These are phyloP conservation scores for Amborella trichopoda DNA, from an alignment of 164 flowering plant genomes.

Conservation along the genomic window DNA sequence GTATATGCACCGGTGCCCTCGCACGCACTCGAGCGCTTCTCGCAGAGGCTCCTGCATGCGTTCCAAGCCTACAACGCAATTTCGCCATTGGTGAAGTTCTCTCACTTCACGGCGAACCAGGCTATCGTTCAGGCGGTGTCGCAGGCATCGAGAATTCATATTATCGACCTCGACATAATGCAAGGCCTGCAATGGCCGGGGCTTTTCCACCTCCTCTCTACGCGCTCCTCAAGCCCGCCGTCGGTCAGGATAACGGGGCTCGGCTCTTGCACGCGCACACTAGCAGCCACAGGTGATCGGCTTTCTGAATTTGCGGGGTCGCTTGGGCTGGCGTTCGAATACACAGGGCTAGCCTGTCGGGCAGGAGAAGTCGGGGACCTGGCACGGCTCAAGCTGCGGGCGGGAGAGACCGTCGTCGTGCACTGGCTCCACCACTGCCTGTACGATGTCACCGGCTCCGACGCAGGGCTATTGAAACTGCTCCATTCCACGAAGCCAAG, in stretches of 20 bases:
- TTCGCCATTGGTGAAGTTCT: slow-evolving; percentile 67
- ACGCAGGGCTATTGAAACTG: slow-evolving; percentile 37
- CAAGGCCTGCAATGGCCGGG: slow-evolving; percentile 99
- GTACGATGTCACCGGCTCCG: slow-evolving; percentile 80
- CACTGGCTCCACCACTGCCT: slow-evolving; percentile 90
- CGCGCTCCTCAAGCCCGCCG: slow-evolving; percentile 37
- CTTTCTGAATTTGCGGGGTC: slow-evolving; percentile 80
- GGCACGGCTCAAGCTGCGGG: slow-evolving; percentile 29
- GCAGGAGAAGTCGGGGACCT: slow-evolving; percentile 40
- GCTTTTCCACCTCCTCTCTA: slow-evolving; percentile 77
- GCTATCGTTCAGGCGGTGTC: slow-evolving; percentile 67
- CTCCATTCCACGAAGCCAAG: slow-evolving; percentile 41
- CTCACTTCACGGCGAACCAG: slow-evolving; percentile 88
- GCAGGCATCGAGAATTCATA: slow-evolving; percentile 57
- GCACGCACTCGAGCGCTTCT: slow-evolving; percentile 24
- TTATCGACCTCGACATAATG: slow-evolving; percentile 87
- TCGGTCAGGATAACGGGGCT: slow-evolving; percentile 69
- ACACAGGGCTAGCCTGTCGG: slow-evolving; percentile 53
- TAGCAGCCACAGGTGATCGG: slow-evolving; percentile 60
- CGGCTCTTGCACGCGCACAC: slow-evolving; percentile 51
- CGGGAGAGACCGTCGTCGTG: slow-evolving; percentile 44
- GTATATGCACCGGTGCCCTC: slow-evolving; percentile 32
- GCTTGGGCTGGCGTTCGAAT: slow-evolving; percentile 69
- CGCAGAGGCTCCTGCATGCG: slow-evolving; percentile 40
- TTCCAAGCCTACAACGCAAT: slow-evolving; percentile 70